Evolutionary conservation across 495 filamentous ascomycete genomes (phyloP), one percentile per base, ranked within the genome.

Genomic region (Neurospora intermedia): DNA sequence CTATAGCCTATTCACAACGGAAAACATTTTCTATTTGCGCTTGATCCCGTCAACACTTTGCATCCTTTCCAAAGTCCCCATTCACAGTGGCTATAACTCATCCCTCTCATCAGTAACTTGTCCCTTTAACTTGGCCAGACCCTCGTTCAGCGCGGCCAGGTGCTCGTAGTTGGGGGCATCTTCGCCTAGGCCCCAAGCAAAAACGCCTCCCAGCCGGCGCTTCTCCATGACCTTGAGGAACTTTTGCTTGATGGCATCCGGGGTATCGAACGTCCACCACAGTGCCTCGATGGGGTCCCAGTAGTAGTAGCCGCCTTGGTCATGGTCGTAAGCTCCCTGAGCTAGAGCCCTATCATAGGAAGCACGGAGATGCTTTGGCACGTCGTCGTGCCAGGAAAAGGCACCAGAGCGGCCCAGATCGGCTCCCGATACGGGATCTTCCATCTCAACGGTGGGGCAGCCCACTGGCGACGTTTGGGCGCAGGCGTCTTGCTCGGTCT

Each of bases 251-350:
- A 94, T 89, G 20, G 88, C 81, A 13, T 84, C 84, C 2, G 89
- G 84, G 0, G 89, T 92, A 76, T 94, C 91, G 86, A 91, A 93
- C 6, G 88, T 90, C 91, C 92, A 93, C 87, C 90, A 93, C 42
- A 92, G 77, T 72, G 87, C 82, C 41, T 85, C 83, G 4, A 85
- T 76, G 3, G 74, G 74, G 74, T 93, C 92, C 83, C 86, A 91
- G 79, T 89, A 92, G 75, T 91, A 93, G 76, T 91, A 87, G 0
- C 91, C 91, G 38, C 91, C 91, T 13, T 82, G 80, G 45, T 85
- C 74, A 8, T 85, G 81, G 71, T 93, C 90, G 42, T 88, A 90
- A 41, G 77, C 79, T 16, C 90, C 90, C 18, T 89, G 71, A 2
- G 79, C 75, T 69, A 85, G 74, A 1, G 91, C 91, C 43, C 80